These are phyloP conservation scores for Naganishia sp. DNA, from an alignment of 1,284 basidiomycete genomes.

Conservation along the genomic window DNA sequence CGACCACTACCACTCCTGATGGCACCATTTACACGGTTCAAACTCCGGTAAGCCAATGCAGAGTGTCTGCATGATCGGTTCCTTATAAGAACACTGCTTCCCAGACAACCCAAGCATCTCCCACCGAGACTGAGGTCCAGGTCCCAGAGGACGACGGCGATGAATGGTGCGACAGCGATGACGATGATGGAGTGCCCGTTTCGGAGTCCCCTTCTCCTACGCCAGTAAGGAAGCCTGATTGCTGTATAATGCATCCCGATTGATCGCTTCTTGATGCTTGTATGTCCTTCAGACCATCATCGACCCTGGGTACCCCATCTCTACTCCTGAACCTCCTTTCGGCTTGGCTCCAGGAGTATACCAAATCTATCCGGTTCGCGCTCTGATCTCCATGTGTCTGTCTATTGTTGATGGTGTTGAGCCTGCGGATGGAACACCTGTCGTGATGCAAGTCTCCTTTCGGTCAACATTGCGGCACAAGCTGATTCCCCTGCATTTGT, in stretches of 20 bases:
- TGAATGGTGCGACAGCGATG: conserved; percentile 12
- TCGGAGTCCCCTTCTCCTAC: neutral
- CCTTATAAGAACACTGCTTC: neutral
- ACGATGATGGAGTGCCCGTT: neutral
- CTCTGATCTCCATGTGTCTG: conserved; percentile 9
- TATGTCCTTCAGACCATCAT: neutral
- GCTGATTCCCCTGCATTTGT: too few species aligned
- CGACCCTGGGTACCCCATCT: neutral
- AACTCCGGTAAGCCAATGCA: conserved; percentile 1
- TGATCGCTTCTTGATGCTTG: neutral
- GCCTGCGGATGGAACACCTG: conserved; percentile 14
- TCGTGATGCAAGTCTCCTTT: neutral
- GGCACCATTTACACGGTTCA: neutral
- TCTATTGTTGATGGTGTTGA: conserved; percentile 4
- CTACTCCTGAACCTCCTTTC: neutral
- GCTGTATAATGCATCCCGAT: too few species aligned
- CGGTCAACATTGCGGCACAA: neutral
- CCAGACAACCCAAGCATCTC: neutral
- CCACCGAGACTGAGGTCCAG: neutral
- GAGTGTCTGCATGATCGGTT: neutral
- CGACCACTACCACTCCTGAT: neutral
- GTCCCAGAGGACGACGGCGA: neutral
- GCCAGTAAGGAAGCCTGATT: too few species aligned
- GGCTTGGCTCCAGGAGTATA: neutral
- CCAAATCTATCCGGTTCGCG: conserved; percentile 14